These are phyloP conservation scores for Penicillium frequentans DNA, from an alignment of 2,329 filamentous ascomycete species.

Conservation along the genomic window DNA sequence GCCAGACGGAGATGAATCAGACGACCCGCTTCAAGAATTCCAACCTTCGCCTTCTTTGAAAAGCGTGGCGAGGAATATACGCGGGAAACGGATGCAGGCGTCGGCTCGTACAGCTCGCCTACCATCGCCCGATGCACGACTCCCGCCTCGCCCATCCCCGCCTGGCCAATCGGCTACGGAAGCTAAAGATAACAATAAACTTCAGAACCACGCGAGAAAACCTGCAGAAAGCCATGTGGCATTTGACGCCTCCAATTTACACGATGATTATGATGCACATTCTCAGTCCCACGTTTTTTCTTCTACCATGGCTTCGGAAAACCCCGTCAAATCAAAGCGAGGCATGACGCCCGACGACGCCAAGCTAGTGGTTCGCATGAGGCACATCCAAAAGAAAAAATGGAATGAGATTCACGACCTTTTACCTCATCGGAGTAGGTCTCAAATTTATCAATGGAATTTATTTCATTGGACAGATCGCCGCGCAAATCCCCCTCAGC, in stretches of 20 bases:
- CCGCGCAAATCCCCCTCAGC: slow-evolving; percentile 24
- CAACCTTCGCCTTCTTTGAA: slow-evolving; percentile 32
- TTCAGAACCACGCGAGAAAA: background rate
- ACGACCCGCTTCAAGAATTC: slow-evolving; percentile 42
- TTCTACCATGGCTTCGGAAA: slow-evolving; percentile 2
- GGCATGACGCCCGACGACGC: slow-evolving; percentile 33
- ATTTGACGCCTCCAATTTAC: background rate
- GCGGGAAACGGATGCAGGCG: slow-evolving; percentile 18
- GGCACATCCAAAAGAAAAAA: slow-evolving; percentile 25
- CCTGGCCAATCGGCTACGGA: slow-evolving; percentile 9
- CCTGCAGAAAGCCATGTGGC: background rate
- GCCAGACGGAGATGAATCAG: slow-evolving; percentile 41
- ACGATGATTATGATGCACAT: slow-evolving; percentile 3
- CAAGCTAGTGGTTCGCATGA: slow-evolving; percentile 31
- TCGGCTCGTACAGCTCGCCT: background rate
- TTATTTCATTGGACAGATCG: slow-evolving; percentile 30
- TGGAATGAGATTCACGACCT: slow-evolving; percentile 32
- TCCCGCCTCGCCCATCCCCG: background rate
- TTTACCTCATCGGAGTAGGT: slow-evolving; percentile 26
- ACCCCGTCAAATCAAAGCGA: slow-evolving; percentile 19
- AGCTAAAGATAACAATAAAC: background rate
- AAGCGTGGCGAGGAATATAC: slow-evolving; percentile 14
- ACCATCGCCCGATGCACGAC: background rate
- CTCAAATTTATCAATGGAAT: slow-evolving; percentile 28
- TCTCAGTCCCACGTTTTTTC: background rate